Conservation (phyloP, 352 stramenopile genomes). For the Phytophthora rubi region DNA sequence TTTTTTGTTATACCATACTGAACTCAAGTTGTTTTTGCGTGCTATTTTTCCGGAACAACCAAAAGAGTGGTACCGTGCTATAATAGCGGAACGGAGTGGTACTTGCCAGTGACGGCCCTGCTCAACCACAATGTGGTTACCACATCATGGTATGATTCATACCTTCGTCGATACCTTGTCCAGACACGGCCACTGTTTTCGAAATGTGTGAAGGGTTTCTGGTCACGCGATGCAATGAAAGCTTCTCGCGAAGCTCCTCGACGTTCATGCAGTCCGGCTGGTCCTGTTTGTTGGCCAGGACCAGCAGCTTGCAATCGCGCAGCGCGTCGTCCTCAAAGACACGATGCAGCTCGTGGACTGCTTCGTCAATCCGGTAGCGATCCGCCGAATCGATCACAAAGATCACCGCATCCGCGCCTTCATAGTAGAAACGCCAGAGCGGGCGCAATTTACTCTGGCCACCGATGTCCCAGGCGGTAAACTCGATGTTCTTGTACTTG, state of each 20-base stretch:
- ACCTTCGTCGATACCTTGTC: conserved; percentile 51
- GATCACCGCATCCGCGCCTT: conserved; percentile 73
- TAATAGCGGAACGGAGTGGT: too few species aligned
- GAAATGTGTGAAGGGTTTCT: conserved; percentile 42
- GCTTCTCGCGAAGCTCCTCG: conserved; percentile 35
- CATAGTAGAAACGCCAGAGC: conserved; percentile 82
- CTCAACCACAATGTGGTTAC: conserved; percentile 38
- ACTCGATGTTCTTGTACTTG: conserved; percentile 69
- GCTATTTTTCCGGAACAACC: too few species aligned
- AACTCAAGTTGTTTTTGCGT: too few species aligned
- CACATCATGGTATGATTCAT: conserved; percentile 24
- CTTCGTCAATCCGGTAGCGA: conserved; percentile 53
- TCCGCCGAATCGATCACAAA: conserved; percentile 84
- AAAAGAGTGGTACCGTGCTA: too few species aligned
- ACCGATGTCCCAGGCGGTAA: conserved; percentile 86
- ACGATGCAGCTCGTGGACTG: conserved; percentile 41
- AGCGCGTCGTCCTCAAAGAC: conserved; percentile 55
- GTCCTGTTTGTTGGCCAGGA: conserved; percentile 60
- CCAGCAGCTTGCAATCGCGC: conserved; percentile 40
- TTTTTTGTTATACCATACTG: too few species aligned
- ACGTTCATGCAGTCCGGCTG: conserved; percentile 34
- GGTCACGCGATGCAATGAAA: conserved; percentile 43
- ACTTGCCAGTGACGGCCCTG: conserved; percentile 29
- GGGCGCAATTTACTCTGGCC: conserved; percentile 71
- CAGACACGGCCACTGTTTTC: conserved; percentile 36